Evolutionary conservation across 768 basidiomycete species (phyloP), one percentile per base, ranked within the genome.

Genomic region (Hericium erinaceus): DNA sequence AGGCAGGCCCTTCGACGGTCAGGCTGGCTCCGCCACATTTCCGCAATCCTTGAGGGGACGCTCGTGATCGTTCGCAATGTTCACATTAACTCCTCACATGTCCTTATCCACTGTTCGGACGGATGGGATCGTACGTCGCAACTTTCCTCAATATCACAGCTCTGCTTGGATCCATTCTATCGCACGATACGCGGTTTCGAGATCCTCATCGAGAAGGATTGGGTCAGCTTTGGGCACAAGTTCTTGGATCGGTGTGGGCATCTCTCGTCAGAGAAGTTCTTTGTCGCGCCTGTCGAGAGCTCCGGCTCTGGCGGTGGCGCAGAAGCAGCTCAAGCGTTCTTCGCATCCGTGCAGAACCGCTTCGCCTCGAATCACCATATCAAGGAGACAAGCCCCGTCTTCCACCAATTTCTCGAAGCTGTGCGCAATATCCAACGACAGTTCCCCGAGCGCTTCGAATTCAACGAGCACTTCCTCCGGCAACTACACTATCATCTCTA

Each of bases 61-160:
- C 69, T 88, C 15, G 79, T 95, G 64, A 93, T 98, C 67, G 80
- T 89, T 52, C 83, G 83, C 62, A 98, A 98, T 66, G 79, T 99
- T 51, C 97, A 99, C 70, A 72, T 99, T 70, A 94, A 92, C 69
- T 94, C 95, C 4, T 98, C 97, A 15, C 97, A 99, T 72, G 95
- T 98, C 57, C 80, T 99, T 63, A 89, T 99, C 41, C 97, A 99
- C 69, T 99, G 97, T 68, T 99, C 97, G 39, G 97, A 99, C 68
- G 97, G 97, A 22, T 99, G 97, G 97, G 97, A 99, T 73, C 85
- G 97, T 16, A 99, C 97, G 0, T 85, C 92, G 20, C 97, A 99
- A 66, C 80, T 99, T 10, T 89, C 92, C 6, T 85, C 94, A 3
- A 75, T 98, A n/a, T 82, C 97, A 1, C 92, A 98, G 68, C 71